Evolutionary conservation across 495 filamentous ascomycete genomes (phyloP), one percentile per base, ranked within the genome.

Genomic region (Podospora sp.): DNA sequence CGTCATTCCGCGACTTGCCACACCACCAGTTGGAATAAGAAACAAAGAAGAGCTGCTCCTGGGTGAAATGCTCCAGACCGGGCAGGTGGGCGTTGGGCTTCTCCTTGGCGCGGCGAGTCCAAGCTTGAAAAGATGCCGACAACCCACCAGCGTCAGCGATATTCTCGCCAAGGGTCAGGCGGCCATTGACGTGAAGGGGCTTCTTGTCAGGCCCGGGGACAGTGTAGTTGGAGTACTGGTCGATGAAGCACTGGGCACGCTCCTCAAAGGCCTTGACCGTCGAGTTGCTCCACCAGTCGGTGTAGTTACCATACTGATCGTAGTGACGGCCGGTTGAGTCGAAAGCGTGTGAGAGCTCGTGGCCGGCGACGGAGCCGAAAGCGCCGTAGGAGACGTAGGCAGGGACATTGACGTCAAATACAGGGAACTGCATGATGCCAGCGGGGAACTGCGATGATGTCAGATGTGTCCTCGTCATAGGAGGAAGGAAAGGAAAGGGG

Each of bases 101-200:
- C 36, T 62, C 63, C 0, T 16, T 9, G 27, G 83, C 84, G 3
- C 81, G 84, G 66, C 82, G 82, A 73, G 87, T 85, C 90, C 90
- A 93, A 0, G 89, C 88, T 11, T 83, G 80, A 69, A 86, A 93
- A 1, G 88, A 81, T 1, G 88, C 88, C 27, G 82, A 79, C 21
- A 93, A 70, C 6, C 91, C 90, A 35, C 90, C 90, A 1, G 90
- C 89, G 74, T 93, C 90, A 4, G 90, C 89, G 60, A 92, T 90
- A 71, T 92, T 92, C 80, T 93, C 90, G 21, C 88, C 89, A 4
- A 91, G 80, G 0, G 90, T 92, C 26, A 89, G 77, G 21, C 77
- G 77, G 36, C 90, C 90, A 66, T 91, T 91, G 63, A 91, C 87
- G 71, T 91, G 86, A 0, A 88, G 79, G 6, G 83, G 78, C 68